Base-by-base conservation (phyloP, 768 basidiomycete genomes). In the Trichaptum fuscoviolaceum region DNA sequence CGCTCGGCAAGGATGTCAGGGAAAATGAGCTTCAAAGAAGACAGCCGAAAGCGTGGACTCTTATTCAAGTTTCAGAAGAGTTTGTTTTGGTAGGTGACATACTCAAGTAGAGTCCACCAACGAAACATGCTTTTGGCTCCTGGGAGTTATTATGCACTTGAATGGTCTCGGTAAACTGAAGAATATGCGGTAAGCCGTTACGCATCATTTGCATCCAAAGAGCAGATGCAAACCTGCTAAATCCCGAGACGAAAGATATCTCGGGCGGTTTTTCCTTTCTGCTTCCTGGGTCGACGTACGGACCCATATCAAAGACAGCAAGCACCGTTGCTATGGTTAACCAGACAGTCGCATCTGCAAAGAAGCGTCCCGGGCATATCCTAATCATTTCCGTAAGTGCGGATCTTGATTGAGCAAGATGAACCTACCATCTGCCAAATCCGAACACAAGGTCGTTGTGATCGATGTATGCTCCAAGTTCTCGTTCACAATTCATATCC, bases 291-390 rank as follows among this genome's bases (percentile, higher is more conserved):
- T 69, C 69, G 20, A 69, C 36, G 17, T 24, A 23, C 20, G 65
- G 64, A 15, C 60, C 4, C 9, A 69, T 66, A 5, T 68, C 62
- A 57, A 63, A 70, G 27, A 57, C 35, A 15, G 69, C 63, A 15
- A 70, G 64, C 35, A 70, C 69, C 18, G 42, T 64, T 2, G 68
- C 69, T 12, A 70, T 26, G 23, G 64, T 30, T 3, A 70, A n/a
- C 58, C 30, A 70, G 5, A 70, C 18, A 35, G 62, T 63, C 6
- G 65, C 64, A 59, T 68, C 65, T 10, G 69, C 69, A 10, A 70
- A 35, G 61, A 65, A 63, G 7, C 69, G 64, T 15, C 69, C 69
- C 2, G 68, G 61, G 27, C 69, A 70, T 34, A 69, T 59, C 18
- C 69, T 70, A 12, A 20, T 12, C 10, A 12, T 15, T 15, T 25